These are phyloP conservation scores for Cetradonia linearis DNA, from an alignment of 495 filamentous ascomycete species.

Conservation along the genomic window DNA sequence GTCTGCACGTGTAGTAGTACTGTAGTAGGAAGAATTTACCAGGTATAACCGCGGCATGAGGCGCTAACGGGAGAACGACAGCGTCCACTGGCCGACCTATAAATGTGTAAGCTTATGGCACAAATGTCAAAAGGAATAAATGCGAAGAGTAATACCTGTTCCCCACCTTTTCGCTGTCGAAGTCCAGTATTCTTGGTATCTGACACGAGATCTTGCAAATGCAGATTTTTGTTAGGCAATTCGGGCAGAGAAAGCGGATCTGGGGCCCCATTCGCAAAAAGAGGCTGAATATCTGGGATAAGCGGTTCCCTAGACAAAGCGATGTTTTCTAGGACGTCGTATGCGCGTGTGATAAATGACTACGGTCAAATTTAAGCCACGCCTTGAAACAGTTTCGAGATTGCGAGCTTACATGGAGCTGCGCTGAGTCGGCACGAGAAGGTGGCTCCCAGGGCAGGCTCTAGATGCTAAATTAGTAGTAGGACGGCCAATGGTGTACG, in stretches of 20 bases:
- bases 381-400: too few species aligned
- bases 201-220: too few species aligned
- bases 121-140: background rate
- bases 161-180: slow-evolving; percentile 23
- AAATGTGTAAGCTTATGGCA: background rate
- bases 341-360: too few species aligned
- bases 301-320: slow-evolving; percentile 37
- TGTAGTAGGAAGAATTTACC: too few species aligned
- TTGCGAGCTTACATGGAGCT: too few species aligned
- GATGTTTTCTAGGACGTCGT: slow-evolving; percentile 32
- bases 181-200: slow-evolving; percentile 36
- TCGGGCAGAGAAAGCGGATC: slow-evolving; percentile 23
- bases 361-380: slow-evolving; percentile 33
- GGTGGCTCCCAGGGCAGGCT: slow-evolving; percentile 59
- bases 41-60: slow-evolving; percentile 36
- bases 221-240: too few species aligned
- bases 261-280: too few species aligned
- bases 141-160: too few species aligned
- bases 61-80: slow-evolving; percentile 44
- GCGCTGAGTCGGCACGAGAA: slow-evolving; percentile 36
- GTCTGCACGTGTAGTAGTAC: slow-evolving; percentile 21
- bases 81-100: slow-evolving; percentile 41
- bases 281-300: too few species aligned
- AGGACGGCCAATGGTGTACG: too few species aligned
- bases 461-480: too few species aligned